Base-by-base conservation (phyloP, 441 rosid genomes). In the Populus hybrid region DNA sequence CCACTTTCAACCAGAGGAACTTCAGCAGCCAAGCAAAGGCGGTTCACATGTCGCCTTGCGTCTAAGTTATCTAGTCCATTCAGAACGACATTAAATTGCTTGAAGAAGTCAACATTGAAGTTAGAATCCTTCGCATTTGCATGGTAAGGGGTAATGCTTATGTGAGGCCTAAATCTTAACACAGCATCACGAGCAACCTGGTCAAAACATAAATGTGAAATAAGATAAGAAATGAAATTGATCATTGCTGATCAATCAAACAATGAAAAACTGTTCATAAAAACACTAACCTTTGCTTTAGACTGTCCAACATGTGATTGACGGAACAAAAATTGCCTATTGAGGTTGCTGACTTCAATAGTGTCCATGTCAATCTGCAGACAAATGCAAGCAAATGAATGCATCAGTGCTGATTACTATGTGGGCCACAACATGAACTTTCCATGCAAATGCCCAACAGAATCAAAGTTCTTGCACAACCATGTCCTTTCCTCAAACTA, bases 161-260 rank as follows among this genome's bases (percentile, higher is more conserved):
- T 92, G 79, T 87, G 75, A 81, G 99, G 98, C 86, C 93, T 93
- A 78, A 96, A 92, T 84, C 91, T 94, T 87, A 93, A 84, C 72
- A 94, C 94, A 73, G 98, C 97, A 83, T 96, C 97, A 78, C 98
- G 88, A 71, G 99, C 99, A 85, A 96, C 98, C 98, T 95, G 89
- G 72, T 81, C 10, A 70, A 77, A 81, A 69, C 3, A 78, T 66
- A 57, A 67, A 75, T 69, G n/a, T 80, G 23, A 81, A 8, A 69
- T 57, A 21, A 72, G 12, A 77, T 18, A 23, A 70, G 23, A 57
- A 38, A 30, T 16, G 53, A 30, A 70, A 32, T 20, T 68, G 20
- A 53, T 36, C 35, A 72, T 8, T 36, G 12, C 3, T 30, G 32
- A 30, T 30, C 4, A 30, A 30, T 30, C 32, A 30, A 30, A 30